Base-by-base conservation (phyloP, 2,329 filamentous ascomycete species). In the Fusarium buharicum region DNA sequence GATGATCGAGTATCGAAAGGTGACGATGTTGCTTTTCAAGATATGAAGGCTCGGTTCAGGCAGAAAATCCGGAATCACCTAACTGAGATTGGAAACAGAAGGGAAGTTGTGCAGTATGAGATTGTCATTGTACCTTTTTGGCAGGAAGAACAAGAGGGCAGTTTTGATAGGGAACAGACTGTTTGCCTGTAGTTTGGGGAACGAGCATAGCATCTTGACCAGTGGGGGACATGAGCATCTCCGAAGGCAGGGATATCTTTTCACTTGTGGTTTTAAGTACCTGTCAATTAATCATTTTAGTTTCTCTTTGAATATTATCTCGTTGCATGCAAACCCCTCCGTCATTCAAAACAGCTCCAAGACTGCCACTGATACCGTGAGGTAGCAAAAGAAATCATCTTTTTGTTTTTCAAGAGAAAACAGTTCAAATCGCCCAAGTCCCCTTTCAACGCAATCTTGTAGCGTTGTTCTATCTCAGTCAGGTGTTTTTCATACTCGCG, bases 351-450 rank as follows among this genome's bases (percentile, higher is more conserved):
- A 27, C 41, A 53, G 40, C 31, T 24, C 41, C 41, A 47, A 40
- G 50, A 40, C n/a, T 53, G 41, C 50, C 41, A 53, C 24, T 53
- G 50, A 22, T 53, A 34, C 14, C 50, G 41, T 24, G 20, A 45
- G 3, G 24, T 10, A 39, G 39, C 50, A 41, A 53, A 41, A 33
- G 33, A 20, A 34, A 53, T 33, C 8, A 10, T 34, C 22, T 53
- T 17, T 8, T 10, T 33, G 34, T 46, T 53, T 22, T 53, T 24
- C 31, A 12, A 14, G 12, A 53, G 41, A 46, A 40, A 47, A 2
- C 4, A 18, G 41, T 33, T 40, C 41, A 53, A 27, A 40, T 53
- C 40, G n/a, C 20, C 18, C 40, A 17, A 28, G 34, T 14, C 14
- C 12, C 50, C 41, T 6, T 46, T 53, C 41, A 53, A 36, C 4